phyloP scores from a whole-genome alignment of 495 filamentous ascomycete species.

The Aspergillus coremiiformis region DNA sequence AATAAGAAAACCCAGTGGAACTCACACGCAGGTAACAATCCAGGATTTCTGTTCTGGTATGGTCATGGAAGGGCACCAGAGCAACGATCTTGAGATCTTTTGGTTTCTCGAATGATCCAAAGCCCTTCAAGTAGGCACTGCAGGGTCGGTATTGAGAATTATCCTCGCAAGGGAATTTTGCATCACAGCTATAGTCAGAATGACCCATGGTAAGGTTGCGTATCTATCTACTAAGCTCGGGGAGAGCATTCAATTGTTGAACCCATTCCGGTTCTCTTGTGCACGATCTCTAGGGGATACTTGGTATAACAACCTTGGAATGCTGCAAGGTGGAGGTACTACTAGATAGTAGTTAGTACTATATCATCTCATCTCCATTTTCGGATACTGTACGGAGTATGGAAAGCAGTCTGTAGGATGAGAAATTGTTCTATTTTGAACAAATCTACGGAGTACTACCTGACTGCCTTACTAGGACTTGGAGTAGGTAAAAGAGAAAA shows the following conservation, averaged over 20 bases:
- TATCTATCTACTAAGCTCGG: background rate
- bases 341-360: too few species aligned
- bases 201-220: constrained; percentile 20
- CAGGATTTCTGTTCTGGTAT: constrained; percentile 40
- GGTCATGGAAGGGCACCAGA: constrained; percentile 43
- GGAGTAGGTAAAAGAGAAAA: too few species aligned
- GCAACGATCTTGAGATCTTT: constrained; percentile 39
- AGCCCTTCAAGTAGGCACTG: constrained; percentile 25
- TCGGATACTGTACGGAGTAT: too few species aligned
- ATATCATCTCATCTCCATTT: too few species aligned
- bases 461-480: too few species aligned
- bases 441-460: too few species aligned
- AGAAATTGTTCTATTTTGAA: too few species aligned
- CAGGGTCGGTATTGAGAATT: constrained; percentile 16
- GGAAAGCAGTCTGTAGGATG: too few species aligned
- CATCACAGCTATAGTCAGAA: background rate
- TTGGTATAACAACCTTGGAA: too few species aligned
- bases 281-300: background rate
- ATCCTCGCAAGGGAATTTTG: constrained; percentile 1
- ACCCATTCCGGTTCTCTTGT: too few species aligned
- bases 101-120: constrained; percentile 34
- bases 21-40: constrained; percentile 46
- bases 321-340: too few species aligned
- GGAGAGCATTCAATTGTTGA: too few species aligned
- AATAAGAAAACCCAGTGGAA: background rate